Conservation (phyloP, 306 rosid species). For the Glycine latifolia region DNA sequence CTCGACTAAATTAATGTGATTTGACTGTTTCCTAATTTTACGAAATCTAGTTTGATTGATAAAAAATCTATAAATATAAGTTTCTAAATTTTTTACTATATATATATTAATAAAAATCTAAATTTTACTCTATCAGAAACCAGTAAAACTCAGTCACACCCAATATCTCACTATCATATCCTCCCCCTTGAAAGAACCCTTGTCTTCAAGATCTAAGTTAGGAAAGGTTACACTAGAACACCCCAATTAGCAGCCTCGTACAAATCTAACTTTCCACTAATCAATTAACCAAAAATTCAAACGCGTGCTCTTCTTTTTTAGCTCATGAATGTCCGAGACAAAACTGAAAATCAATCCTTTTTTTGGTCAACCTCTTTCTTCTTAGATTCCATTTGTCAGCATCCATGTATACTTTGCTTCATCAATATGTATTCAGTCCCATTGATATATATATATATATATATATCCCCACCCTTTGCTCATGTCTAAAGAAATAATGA, state of each 20-base stretch:
- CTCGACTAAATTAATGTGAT: not conserved
- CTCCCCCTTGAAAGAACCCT: too few relatives aligned
- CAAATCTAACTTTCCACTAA: not conserved
- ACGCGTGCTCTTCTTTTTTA: conserved; percentile 4
- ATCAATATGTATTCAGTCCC: not conserved
- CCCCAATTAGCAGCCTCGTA: not conserved
- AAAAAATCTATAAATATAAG: not conserved
- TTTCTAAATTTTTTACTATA: not conserved
- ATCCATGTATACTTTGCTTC: not conserved
- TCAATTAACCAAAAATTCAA: not conserved
- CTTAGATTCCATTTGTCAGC: conserved; percentile 19
- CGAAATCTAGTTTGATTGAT: not conserved
- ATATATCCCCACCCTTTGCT: conserved; percentile 6
- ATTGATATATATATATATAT: not conserved
- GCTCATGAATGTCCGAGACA: not conserved
- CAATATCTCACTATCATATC: not conserved
- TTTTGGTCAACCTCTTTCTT: not conserved
- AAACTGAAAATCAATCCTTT: conserved; percentile 9
- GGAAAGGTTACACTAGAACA: too few relatives aligned
- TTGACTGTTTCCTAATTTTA: not conserved
- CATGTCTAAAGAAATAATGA: conserved; percentile 19
- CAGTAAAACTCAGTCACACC: not conserved
- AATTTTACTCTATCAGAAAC: not conserved
- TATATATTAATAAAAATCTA: too few relatives aligned
- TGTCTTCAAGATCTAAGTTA: too few relatives aligned